Base-by-base conservation (phyloP, 371 early-diverging fungal genomes). In the Smittium culicis region DNA sequence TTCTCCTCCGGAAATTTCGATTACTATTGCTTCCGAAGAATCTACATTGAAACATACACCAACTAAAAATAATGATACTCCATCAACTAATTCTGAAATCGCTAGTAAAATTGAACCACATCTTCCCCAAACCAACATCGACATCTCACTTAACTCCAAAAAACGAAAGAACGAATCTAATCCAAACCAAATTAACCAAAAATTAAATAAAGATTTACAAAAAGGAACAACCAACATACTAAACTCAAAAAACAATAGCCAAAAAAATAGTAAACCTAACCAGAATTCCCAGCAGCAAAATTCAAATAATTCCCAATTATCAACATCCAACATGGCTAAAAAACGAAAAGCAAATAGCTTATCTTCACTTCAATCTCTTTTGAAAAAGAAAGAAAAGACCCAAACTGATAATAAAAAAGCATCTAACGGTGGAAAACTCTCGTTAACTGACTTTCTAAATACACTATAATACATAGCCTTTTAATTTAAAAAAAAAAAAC, bases 381-480 rank as follows among this genome's bases (percentile, higher is more conserved):
- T 57, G 5, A 14, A 57, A 57, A 27, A 14, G 27, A 57, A 57
- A 25, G 27, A 57, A 27, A 57, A 57, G n/a, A 57, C 5, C 45
- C 45, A 45, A 45, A 45, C 45, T 11, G 45, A 25, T 8, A 27
- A 57, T 57, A 57, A 14, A 20, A 5, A 14, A 57, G 27, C 14
- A 20, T 27, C 57, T 16, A 57, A 57, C 25, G 24, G 5, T 11
- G 57, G 57, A 57, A 57, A 57, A 57, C 25, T 16, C 25, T 57
- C 57, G 3, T 25, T 57, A 57, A 57, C 57, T 3, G 57, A 57
- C 27, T 57, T 57, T 57, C 25, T 57, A 57, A 57, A 57, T 27
- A 57, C 57, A 20, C 25, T 57, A 57, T 57, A 57, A 57, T 57
- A 57, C 27, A 14, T 45, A 14, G 20, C 14, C 8, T 14, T 45